These are phyloP conservation scores for Wickerhamiella azymoides DNA, from an alignment of 805 yeast species.

Conservation along the genomic window DNA sequence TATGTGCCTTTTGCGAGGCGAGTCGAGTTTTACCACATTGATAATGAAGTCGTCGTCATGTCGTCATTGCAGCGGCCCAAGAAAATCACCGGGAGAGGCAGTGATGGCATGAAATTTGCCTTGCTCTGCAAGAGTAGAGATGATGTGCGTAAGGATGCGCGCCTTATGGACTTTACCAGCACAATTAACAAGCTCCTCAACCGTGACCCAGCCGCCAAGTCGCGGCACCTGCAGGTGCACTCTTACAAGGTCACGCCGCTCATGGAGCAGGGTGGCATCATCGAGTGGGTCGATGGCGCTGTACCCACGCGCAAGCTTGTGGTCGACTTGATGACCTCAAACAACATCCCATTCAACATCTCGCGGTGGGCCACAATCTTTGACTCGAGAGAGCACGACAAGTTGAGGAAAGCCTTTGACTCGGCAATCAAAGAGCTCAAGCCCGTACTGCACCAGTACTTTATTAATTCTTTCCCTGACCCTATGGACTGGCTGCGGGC, in stretches of 20 bases:
- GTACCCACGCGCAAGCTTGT: conserved; percentile 56
- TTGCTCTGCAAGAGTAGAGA: conserved; percentile 76
- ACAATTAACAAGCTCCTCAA: conserved; percentile 64
- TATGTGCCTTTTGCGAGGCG: conserved; percentile 11
- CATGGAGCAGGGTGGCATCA: conserved; percentile 74
- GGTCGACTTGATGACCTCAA: conserved; percentile 30
- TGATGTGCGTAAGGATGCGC: conserved; percentile 89
- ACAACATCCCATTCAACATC: conserved; percentile 25
- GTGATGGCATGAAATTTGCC: conserved; percentile 60
- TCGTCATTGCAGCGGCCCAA: conserved; percentile 80
- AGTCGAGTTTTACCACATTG: conserved; percentile 42
- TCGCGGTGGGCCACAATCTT: conserved; percentile 12
- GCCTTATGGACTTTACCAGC: conserved; percentile 81
- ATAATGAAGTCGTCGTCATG: conserved; percentile 54
- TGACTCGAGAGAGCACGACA: conserved; percentile 19
- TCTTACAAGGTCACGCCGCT: conserved; percentile 84
- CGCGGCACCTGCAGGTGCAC: conserved; percentile 53
- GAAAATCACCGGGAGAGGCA: conserved; percentile 59
- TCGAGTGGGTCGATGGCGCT: conserved; percentile 77
- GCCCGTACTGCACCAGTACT: conserved; percentile 69
- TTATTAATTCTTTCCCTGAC: conserved; percentile 74
- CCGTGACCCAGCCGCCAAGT: conserved; percentile 56
- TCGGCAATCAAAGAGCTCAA: conserved; percentile 25
- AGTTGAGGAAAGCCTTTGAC: conserved; percentile 25
- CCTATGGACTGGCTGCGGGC: conserved; percentile 79